Base-by-base conservation (phyloP, 2,329 filamentous ascomycete species). In the Hymenoscyphus fructigenus region DNA sequence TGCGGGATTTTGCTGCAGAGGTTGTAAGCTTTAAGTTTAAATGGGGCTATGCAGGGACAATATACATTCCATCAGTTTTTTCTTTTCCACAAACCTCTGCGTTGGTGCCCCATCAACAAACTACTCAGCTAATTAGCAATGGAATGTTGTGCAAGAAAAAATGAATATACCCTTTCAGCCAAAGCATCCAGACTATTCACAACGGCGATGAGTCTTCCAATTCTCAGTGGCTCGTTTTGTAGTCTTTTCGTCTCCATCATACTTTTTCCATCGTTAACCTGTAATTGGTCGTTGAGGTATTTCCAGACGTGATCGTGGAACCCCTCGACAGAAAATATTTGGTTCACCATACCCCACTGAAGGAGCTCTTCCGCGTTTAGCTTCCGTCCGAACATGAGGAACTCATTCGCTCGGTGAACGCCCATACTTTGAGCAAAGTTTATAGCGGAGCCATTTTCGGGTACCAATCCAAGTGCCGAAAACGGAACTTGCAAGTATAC, bases 181-280 rank as follows among this genome's bases (percentile, higher is more conserved):
- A 84, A 69, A 32, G 81, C 81, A 76, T 82, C 79, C 10, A 81
- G 69, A 3, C 78, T 75, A 73, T 83, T 79, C n/a, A 78, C 75
- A 38, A 83, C 79, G 0, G 81, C 81, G 14, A 82, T 66, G 69
- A 84, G 70, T 64, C 82, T 76, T 62, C 72, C 76, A 68, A 79
- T 78, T 63, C 81, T 74, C 57, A 82, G 71, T 14, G 77, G 77
- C 5, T 76, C 75, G 75, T 83, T 83, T 73, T 81, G 79, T 72
- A 83, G 69, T 70, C 81, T 76, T 75, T 83, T 83, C 70, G 76
- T 78, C 76, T 83, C 81, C 71, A 82, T 81, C 81, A 84, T 83
- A 70, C 80, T 82, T 74, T 79, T 80, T 23, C 81, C 81, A 74
- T 83, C 81, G 72, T 83, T 83, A 0, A 76, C 59, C 1, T 71